Evolutionary conservation across 805 yeast species (phyloP).

Genomic region (Candida piceae): DNA sequence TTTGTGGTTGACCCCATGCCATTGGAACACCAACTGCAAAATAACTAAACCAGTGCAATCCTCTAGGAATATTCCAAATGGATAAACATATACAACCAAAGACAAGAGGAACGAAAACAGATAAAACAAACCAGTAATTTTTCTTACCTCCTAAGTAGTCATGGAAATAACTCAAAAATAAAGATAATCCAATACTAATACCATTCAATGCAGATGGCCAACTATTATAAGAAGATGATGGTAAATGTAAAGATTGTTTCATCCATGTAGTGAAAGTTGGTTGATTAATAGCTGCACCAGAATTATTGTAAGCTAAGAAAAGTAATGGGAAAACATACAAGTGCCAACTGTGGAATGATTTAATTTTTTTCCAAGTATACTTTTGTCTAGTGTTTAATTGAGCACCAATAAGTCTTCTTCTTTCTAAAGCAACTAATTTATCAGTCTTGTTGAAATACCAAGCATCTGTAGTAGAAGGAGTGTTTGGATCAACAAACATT

Average conservation of each 20-base stretch:
- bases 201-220: conserved; percentile 38
- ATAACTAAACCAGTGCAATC: conserved; percentile 47
- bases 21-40: conserved; percentile 44
- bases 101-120: conserved; percentile 28
- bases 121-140: conserved; percentile 33
- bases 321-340: conserved; percentile 38
- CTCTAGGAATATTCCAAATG: conserved; percentile 43
- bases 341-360: conserved; percentile 45
- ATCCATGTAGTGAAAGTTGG: conserved; percentile 44
- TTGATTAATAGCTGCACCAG: conserved; percentile 31
- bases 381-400: conserved; percentile 38
- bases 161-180: conserved; percentile 32
- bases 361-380: conserved; percentile 37
- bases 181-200: conserved; percentile 33
- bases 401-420: conserved; percentile 39
- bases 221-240: conserved; percentile 33
- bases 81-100: conserved; percentile 40
- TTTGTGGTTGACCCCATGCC: conserved; percentile 50
- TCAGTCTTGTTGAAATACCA: conserved; percentile 37
- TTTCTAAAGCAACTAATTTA: conserved; percentile 37
- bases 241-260: conserved; percentile 30
- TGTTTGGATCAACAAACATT: conserved; percentile 39
- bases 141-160: conserved; percentile 33
- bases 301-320: conserved; percentile 35
- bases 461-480: conserved; percentile 39